Evolutionary conservation across 306 rosid genomes (phyloP), one percentile per base, ranked within the genome.

Genomic region (Casuarina equisetifolia): DNA sequence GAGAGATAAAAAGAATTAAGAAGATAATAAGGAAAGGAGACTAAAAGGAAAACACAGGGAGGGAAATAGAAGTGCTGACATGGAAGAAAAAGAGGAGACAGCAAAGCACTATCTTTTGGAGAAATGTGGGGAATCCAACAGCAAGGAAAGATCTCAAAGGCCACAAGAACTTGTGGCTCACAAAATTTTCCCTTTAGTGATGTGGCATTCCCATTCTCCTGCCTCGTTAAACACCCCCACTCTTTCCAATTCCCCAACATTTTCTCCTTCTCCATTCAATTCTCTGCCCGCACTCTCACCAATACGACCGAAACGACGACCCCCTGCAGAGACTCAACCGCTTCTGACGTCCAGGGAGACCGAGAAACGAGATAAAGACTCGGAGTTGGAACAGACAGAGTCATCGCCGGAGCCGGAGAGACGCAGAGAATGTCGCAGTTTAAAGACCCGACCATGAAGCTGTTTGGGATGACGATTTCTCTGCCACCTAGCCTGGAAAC

Each of bases 161-260:
- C 92, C 94, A 91, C 94, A 88, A 66, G 88, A 87, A 88, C 77
- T 90, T 88, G 98, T 94, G 98, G 97, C 87, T 91, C 91, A 74
- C 82, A 92, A 84, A 59, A 2, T 84, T 79, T 53, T 54, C 54
- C 46, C 76, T 58, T 72, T 79, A 88, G 80, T 88, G 88, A 87
- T 35, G 86, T 90, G 98, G 92, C 89, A 79, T 52, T 53, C 76
- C 80, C 89, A 78, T 48, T 59, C 76, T 83, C 75, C 81, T 13
- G 55, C 75, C 48, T 76, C 45, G 9, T 86, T 81, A 74, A 85
- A 54, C 73, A 51, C 58, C 42, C 16, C 59, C 5, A 25, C 52
- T 63, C 55, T 51, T 39, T 73, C 19, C 53, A 9, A 36, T 19
- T 15, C 62, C 63, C 66, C 53, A 66, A 42, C 50, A 16, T n/a